Conservation (phyloP, 192 early-diverging fungal species). For the Geranomyces michiganensis region DNA sequence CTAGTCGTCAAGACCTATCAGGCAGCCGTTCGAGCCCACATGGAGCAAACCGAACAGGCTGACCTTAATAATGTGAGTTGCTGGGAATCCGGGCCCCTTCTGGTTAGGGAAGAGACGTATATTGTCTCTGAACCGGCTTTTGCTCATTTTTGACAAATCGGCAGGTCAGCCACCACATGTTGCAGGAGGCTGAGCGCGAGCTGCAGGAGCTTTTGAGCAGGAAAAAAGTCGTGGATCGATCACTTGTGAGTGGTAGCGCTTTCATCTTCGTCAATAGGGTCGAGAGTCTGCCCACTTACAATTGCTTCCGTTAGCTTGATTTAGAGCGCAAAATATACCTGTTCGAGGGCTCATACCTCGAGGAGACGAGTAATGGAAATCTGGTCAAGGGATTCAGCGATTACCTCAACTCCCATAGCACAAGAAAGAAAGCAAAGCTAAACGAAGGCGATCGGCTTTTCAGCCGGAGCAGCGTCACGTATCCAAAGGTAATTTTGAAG, state of each 20-base stretch:
- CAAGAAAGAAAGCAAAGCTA: constrained; percentile 68
- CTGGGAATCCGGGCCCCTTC: too few relatives aligned
- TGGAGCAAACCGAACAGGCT: neutral
- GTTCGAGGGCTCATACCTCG: constrained; percentile 87
- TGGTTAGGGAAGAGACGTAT: too few relatives aligned
- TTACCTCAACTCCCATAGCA: constrained; percentile 65
- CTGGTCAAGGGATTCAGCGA: constrained; percentile 89
- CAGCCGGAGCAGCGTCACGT: constrained; percentile 70
- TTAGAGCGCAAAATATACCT: constrained; percentile 81
- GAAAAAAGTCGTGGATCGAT: constrained; percentile 81
- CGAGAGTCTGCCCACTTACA: neutral
- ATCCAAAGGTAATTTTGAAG: constrained; percentile 32
- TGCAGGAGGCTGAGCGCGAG: constrained; percentile 74
- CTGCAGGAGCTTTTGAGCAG: constrained; percentile 70
- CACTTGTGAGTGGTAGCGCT: constrained; percentile 54
- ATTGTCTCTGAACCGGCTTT: too few relatives aligned
- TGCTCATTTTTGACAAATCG: too few relatives aligned
- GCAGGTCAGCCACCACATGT: constrained; percentile 35
- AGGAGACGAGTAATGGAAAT: constrained; percentile 85
- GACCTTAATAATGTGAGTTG: neutral
- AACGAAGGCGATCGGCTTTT: constrained; percentile 83
- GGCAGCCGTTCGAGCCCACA: neutral
- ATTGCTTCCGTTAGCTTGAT: constrained; percentile 47
- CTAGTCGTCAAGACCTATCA: too few relatives aligned
- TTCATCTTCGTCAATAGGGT: neutral